Percentiles rank a stretch among this genome's conserved stretches.
phyloP scores from a whole-genome alignment of 2,329 filamentous ascomycete genomes.

The Rutstroemia sp. region DNA sequence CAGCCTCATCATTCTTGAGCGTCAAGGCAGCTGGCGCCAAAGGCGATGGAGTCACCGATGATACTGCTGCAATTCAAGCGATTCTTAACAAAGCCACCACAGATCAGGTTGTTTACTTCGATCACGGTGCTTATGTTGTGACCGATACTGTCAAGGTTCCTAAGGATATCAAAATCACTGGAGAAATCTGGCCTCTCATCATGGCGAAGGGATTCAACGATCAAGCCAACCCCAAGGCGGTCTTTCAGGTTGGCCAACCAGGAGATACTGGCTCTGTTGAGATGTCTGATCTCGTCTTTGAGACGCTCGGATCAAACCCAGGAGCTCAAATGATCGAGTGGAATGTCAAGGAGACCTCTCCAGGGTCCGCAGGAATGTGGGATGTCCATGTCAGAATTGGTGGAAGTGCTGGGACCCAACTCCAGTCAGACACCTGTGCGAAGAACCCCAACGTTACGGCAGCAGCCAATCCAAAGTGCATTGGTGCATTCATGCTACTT shows the following conservation, averaged over 20 bases:
- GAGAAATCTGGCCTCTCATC: constrained; percentile 86
- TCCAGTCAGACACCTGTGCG: constrained; percentile 67
- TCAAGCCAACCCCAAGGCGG: constrained; percentile 67
- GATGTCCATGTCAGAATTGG: constrained; percentile 94
- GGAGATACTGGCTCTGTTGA: constrained; percentile 77
- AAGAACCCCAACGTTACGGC: constrained; percentile 64
- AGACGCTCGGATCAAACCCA: constrained; percentile 70
- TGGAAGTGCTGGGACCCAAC: constrained; percentile 73
- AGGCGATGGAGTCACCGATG: constrained; percentile 82
- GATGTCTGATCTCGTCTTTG: constrained; percentile 80
- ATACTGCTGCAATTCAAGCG: constrained; percentile 76
- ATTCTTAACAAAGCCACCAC: constrained; percentile 61
- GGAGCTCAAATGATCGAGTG: constrained; percentile 89
- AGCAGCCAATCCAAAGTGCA: constrained; percentile 57
- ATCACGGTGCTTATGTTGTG: constrained; percentile 60
- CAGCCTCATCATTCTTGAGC: constrained; percentile 67
- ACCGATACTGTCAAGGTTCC: constrained; percentile 65
- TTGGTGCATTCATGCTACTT: constrained; percentile 65
- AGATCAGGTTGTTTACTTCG: constrained; percentile 65
- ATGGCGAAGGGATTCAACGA: constrained; percentile 81
- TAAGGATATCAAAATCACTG: constrained; percentile 77
- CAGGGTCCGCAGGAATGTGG: constrained; percentile 77
- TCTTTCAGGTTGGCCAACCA: constrained; percentile 73
- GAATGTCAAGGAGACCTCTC: constrained; percentile 65
- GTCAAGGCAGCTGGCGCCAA: constrained; percentile 77